A percentile compares a stretch with the other conserved stretches of the same genome.
Conservation (phyloP, 495 filamentous ascomycete genomes). For the Penicillium parvum region DNA sequence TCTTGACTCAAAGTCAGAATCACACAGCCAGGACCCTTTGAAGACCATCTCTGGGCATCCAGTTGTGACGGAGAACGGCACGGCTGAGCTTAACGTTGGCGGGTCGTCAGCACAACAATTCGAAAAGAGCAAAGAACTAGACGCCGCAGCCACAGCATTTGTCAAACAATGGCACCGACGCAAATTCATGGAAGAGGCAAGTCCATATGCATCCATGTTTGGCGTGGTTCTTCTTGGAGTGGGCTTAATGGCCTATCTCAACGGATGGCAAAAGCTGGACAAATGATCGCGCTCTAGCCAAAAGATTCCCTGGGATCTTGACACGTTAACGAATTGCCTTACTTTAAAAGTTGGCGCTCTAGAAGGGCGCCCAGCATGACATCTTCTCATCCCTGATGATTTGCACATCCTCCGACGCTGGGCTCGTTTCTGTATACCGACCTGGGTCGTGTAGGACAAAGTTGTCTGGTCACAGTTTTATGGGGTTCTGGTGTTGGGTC, state of each 20-base stretch:
- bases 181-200: constrained; percentile 55
- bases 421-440: constrained; percentile 17
- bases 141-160: constrained; percentile 36
- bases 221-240: constrained; percentile 87
- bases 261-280: constrained; percentile 74
- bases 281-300: constrained; percentile 37
- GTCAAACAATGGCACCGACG: constrained; percentile 37
- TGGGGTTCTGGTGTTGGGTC: constrained; percentile 17
- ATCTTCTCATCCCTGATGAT: constrained; percentile 8
- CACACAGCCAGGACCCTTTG: constrained; percentile 3
- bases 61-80: constrained; percentile 6
- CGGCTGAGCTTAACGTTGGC: constrained; percentile 11
- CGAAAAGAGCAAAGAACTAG: constrained; percentile 33
- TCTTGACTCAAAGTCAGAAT: constrained; percentile 2
- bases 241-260: constrained; percentile 91
- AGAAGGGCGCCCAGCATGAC: constrained; percentile 11
- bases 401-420: constrained; percentile 17
- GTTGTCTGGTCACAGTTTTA: constrained; percentile 7
- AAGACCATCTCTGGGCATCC: constrained; percentile 3
- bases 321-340: constrained; percentile 14
- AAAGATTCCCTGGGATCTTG: constrained; percentile 3
- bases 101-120: constrained; percentile 16
- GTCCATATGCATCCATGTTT: constrained; percentile 82
- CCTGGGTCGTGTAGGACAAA: constrained; percentile 4
- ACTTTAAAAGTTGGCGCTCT: constrained; percentile 15